phyloP scores from a whole-genome alignment of 768 basidiomycete genomes.

The Lactarius sp. region DNA sequence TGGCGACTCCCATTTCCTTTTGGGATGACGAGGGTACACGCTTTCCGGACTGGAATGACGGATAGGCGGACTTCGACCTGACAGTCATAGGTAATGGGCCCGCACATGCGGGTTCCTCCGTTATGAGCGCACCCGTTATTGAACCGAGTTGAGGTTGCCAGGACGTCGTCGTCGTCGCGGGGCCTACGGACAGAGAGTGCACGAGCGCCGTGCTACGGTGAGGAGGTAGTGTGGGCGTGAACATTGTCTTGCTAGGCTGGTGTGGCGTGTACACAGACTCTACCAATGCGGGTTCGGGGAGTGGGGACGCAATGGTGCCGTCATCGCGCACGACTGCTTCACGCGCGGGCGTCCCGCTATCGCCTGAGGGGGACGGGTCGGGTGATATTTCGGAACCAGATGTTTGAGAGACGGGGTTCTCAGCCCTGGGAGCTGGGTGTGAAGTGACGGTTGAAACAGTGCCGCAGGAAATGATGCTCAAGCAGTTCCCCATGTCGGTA shows the following conservation, averaged over 20 bases:
- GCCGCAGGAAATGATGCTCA: no score
- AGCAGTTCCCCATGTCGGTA: no score
- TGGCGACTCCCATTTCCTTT: no score
- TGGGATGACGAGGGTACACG: background rate
- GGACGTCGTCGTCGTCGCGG: no score
- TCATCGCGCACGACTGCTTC: background rate
- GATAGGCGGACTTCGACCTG: background rate
- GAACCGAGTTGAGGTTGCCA: background rate
- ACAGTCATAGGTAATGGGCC: background rate
- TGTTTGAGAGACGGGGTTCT: no score
- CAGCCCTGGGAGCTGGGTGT: no score
- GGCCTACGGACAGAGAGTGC: no score
- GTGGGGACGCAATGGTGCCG: no score
- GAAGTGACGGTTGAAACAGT: no score
- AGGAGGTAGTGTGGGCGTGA: background rate
- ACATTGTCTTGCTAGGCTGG: no score
- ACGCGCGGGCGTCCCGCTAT: background rate
- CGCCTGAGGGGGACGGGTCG: background rate
- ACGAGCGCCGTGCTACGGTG: background rate
- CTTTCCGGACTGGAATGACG: background rate
- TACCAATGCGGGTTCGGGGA: background rate
- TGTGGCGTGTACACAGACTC: background rate
- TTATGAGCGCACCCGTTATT: background rate
- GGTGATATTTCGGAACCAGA: no score
- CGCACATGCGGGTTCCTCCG: background rate